Evolutionary conservation across 2,329 filamentous ascomycete species (phyloP), one percentile per base, ranked within the genome.

Genomic region (Fusarium compactum): DNA sequence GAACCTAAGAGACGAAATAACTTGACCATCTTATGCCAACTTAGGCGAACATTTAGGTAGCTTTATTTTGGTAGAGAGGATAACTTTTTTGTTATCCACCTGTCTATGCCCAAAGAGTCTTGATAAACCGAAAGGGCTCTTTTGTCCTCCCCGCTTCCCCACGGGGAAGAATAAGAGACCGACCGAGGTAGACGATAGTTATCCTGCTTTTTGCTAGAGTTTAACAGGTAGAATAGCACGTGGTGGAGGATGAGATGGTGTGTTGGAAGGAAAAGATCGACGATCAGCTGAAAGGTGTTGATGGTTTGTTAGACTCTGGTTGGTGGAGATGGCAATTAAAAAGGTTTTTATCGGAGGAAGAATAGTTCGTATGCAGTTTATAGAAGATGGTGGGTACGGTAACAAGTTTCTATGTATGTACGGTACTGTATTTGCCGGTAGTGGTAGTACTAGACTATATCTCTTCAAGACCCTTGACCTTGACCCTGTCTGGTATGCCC

Each of bases 71-170:
- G 34, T 10, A 38, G 34, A n/a, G 34, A n/a, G 34, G 6, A 38
- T n/a, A 38, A 38, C 18, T 6, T 38, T 38, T 38, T 18, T 38
- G 34, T n/a, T 38, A 38, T 43, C 43, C 54, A 64, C 56, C 57
- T 38, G 64, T 67, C 51, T 52, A 69, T 55, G 22, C 72, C 61
- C 20, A 72, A 74, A 74, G 55, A 52, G 70, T 62, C 44, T 16
- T 32, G 58, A 53, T 14, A 18, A 18, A 43, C 71, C 71, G 71
- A 70, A 18, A 54, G 47, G 27, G 41, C 24, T 40, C 27, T 27
- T 22, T 62, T 27, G 41, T 7, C n/a, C 34, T 43, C 29, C 69
- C 69, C 68, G 63, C 61, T 74, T 71, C 67, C 65, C 68, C 58
- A 62, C 58, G 68, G 72, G 53, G 67, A 48, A 62, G 62, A 15